A percentile compares a stretch with the other conserved stretches of the same genome.
Conservation (phyloP, 257 asterid genomes). For the Solanum neorickii region DNA sequence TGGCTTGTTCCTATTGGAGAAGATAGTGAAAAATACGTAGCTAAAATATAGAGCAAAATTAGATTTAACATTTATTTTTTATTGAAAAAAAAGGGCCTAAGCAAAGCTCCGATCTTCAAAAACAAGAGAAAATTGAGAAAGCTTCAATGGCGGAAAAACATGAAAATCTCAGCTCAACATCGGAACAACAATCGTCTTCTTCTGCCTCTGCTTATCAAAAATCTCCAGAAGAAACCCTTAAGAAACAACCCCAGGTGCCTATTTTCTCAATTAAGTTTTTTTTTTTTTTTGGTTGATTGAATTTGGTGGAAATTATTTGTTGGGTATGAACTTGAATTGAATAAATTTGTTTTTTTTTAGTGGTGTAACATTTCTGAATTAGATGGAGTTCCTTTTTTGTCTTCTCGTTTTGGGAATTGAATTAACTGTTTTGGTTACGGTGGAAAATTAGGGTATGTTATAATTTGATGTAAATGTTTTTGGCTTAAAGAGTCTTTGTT, state of each 20-base stretch:
- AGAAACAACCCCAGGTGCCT: constrained; percentile 4
- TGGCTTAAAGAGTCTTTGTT: neutral
- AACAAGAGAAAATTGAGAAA: neutral
- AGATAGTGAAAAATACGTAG: neutral
- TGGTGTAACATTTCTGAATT: neutral
- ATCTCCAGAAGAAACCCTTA: neutral
- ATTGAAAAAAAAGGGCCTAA: neutral
- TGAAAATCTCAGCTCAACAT: neutral
- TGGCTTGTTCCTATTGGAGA: neutral
- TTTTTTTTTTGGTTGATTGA: neutral
- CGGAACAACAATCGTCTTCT: neutral
- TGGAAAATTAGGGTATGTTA: neutral
- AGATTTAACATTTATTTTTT: neutral
- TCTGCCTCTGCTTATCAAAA: neutral
- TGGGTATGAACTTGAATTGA: neutral
- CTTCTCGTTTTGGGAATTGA: neutral
- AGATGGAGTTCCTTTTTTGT: neutral
- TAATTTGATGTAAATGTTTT: neutral
- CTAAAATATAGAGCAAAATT: neutral
- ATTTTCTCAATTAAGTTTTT: neutral
- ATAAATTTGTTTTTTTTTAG: neutral
- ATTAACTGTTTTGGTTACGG: too few species aligned
- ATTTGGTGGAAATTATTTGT: neutral
- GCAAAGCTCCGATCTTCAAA: neutral
- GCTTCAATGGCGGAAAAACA: constrained; percentile 6